Evolutionary conservation across 2,329 filamentous ascomycete genomes (phyloP), one percentile per base, ranked within the genome.

Genomic region (Colletotrichum truncatum): DNA sequence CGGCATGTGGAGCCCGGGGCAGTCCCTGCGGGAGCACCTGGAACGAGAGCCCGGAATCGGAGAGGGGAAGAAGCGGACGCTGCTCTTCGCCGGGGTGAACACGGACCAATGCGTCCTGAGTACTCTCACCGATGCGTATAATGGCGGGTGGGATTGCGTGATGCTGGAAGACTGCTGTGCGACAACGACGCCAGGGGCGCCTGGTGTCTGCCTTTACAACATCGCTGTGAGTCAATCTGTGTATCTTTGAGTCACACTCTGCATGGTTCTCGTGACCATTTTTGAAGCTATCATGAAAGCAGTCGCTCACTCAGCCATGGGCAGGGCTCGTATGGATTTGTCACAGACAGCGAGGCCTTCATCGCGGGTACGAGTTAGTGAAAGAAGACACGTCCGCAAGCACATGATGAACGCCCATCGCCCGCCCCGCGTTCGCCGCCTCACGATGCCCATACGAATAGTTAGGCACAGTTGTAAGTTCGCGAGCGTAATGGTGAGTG

Each of bases 41-140:
- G 49, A 43, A n/a, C n/a, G n/a, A n/a, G n/a, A n/a, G n/a, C n/a
- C n/a, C 8, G 48, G 46, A 32, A 6, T 36, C 36, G 36, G 28
- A 18, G 54, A 36, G 14, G 53, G 73, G 39, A 68, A 78, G 0
- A 81, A 80, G 62, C 80, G 68, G 45, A 88, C 85, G 5, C 71
- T 89, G 45, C 70, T 89, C 18, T 88, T 89, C 67, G 76, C 84
- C 1, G 87, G 87, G 0, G 86, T 88, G 11, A 89, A 89, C 70
- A 88, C 86, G 3, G 86, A 89, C 73, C 86, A 88, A 71, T 89
- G 87, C 70, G 86, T 89, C 7, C 78, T 83, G 21, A 84, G 85
- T 1, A 88, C 85, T 12, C 74, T 88, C 63, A 77, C 80, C 51
- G 85, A 89, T 75, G 84, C 83, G 3, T 86, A 84, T 68, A 83